Base-by-base conservation (phyloP, 2,329 filamentous ascomycete species). In the Pseudocercospora macadamiae region DNA sequence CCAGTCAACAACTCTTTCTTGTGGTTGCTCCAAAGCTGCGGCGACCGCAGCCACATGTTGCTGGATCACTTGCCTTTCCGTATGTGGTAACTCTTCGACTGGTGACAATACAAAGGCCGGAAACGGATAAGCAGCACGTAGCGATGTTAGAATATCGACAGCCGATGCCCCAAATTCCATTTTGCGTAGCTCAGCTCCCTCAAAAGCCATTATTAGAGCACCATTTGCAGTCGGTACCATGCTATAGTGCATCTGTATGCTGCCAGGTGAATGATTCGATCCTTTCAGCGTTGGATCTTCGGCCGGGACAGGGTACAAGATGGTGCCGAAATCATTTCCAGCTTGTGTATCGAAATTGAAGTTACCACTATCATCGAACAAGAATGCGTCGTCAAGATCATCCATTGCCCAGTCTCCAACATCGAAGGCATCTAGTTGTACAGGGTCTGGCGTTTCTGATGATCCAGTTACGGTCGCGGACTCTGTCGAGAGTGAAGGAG, bases 191-290 rank as follows among this genome's bases (percentile, higher is more conserved):
- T 59, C 55, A 10, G 2, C 47, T 6, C 54, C 52, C 21, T 62
- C 36, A 25, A 62, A 59, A 32, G 60, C 60, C 55, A 62, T 55
- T 10, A 59, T 14, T 9, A 62, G 49, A 7, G 54, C 49, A 8
- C 55, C 60, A 30, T 51, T 45, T 16, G 52, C 45, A 4, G 60
- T 56, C 18, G 59, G 51, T 6, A 56, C 49, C 10, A 42, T 55
- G 42, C 32, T 51, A 56, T 62, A 61, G 37, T 55, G 18, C 48
- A 61, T 36, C 2, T 30, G 21, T n/a, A 32, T 19, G 7, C 25
- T 55, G 18, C 18, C 18, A 0, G 26, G 7, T 10, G n/a, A 6
- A 23, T 34, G 26, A 21, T 28, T n/a, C 18, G 37, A 7, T 7
- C 23, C 47, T 8, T 52, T 23, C 9, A 8, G 12, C 6, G 39